A percentile compares a stretch with the other conserved stretches of the same genome.
phyloP scores from a whole-genome alignment of 2,329 filamentous ascomycete species.

The Setomelanomma holmii region DNA sequence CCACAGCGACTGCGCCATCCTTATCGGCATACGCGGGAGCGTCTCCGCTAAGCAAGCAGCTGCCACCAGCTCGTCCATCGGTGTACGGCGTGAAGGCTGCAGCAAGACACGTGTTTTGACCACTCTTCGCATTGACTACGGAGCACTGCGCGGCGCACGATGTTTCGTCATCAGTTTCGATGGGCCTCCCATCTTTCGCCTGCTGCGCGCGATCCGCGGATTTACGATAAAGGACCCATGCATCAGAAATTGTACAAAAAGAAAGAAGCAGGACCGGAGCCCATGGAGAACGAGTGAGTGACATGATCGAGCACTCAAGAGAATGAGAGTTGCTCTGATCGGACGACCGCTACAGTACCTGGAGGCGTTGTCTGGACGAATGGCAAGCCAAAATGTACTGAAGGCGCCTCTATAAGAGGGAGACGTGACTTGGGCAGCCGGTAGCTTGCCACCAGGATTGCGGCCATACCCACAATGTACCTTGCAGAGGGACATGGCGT shows the following conservation, averaged over 20 bases:
- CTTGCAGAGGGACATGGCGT: conserved; percentile 43
- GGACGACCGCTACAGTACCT: conserved; percentile 24
- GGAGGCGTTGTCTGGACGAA: conserved; percentile 20
- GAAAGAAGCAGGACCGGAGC: conserved; percentile 41
- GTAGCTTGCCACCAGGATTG: conserved; percentile 38
- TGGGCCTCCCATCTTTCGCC: conserved; percentile 15
- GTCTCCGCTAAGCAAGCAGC: conserved; percentile 26
- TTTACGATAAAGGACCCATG: conserved; percentile 24
- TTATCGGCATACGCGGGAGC: conserved; percentile 14
- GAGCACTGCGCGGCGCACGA: conserved; percentile 40
- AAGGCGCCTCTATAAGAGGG: conserved; percentile 38
- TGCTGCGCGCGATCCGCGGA: conserved; percentile 8
- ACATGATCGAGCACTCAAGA: conserved; percentile 47
- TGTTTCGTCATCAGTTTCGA: conserved; percentile 25
- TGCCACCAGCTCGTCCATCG: conserved; percentile 22
- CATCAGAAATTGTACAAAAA: conserved; percentile 28
- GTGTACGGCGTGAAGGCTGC: conserved; percentile 29
- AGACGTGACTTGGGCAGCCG: conserved; percentile 15
- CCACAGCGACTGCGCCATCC: conserved; percentile 26
- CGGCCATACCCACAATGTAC: conserved; percentile 40
- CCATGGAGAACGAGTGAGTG: conserved; percentile 34
- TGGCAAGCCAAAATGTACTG: conserved; percentile 19
- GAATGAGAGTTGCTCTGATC: conserved; percentile 41
- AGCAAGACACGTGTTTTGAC: conserved; percentile 29
- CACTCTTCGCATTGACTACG: conserved; percentile 29